Base-by-base conservation (phyloP, 2,329 filamentous ascomycete species). In the Botryotinia narcissicola region DNA sequence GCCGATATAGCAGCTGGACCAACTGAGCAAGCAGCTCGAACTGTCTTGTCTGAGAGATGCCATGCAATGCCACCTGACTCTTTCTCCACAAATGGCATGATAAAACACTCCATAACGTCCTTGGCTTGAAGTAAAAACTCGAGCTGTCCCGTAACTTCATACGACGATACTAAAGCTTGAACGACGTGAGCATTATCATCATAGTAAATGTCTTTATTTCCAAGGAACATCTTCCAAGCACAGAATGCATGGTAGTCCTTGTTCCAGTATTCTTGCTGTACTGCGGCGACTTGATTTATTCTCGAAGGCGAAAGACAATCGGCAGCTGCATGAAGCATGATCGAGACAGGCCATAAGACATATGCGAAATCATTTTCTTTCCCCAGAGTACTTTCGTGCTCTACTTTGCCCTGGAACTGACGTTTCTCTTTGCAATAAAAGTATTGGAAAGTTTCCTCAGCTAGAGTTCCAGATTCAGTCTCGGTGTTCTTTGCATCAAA, bases 201-300 rank as follows among this genome's bases (percentile, higher is more conserved):
- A 54, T 76, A 77, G 46, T 76, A 77, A 12, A 77, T 76, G 42
- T 77, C 76, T 10, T 75, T 68, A n/a, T 77, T 78, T 37, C 76
- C 76, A 1, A 75, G 74, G 66, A 74, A 77, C 75, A 77, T 77
- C 46, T 77, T 77, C 75, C 75, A 78, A 22, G 75, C 76, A 46
- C 75, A 78, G 32, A 78, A 78, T 8, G 73, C 76, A 63, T 73
- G 72, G 54, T 60, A 64, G 40, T 71, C 64, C 9, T 75, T 74
- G 42, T 77, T 77, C 75, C 75, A 78, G 44, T 78, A 76, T 14
- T 72, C 48, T 51, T 78, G 76, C 3, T 77, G 59, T 48, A 35
- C 73, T 8, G 61, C 42, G 6, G 73, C 67, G 3, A 74, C 57
- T 32, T 70, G 46, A 6, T 72, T 42, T 4, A 74, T 60, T 40